Conservation (phyloP, 305 asterid species). For the Stenogyne calaminthoides region DNA sequence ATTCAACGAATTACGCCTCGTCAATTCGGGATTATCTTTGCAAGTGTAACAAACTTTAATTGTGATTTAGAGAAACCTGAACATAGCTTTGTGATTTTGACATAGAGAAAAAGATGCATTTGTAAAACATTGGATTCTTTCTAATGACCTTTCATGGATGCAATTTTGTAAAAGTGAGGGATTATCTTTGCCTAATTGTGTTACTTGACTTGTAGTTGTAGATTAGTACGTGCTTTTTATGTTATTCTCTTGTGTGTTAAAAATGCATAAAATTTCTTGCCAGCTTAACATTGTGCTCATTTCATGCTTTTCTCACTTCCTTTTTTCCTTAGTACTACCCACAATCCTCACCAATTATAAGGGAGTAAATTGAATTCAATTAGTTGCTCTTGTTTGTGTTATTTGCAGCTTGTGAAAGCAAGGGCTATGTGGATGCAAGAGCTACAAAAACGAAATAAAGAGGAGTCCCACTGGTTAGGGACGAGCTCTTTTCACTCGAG, state of each 20-base stretch:
- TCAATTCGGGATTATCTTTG: too few species aligned
- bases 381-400: slow-evolving; percentile 20
- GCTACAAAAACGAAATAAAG: slow-evolving; percentile 75
- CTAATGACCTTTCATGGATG: neutral
- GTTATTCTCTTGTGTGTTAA: slow-evolving; percentile 11
- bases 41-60: too few species aligned
- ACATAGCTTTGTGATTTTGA: too few species aligned
- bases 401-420: slow-evolving; percentile 70
- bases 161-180: neutral
- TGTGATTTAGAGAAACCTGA: too few species aligned
- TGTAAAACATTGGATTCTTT: neutral
- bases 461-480: slow-evolving; percentile 56
- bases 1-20: too few species aligned
- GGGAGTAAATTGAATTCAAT: slow-evolving; percentile 1
- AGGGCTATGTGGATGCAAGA: slow-evolving; percentile 93
- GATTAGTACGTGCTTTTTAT: neutral
- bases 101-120: too few species aligned
- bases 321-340: neutral
- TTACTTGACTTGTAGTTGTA: slow-evolving; percentile 2
- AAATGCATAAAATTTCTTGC: neutral
- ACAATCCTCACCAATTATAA: neutral
- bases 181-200: neutral
- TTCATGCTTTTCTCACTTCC: neutral
- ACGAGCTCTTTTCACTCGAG: slow-evolving; percentile 43
- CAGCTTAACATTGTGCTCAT: slow-evolving; percentile 5